Evolutionary conservation across 2,329 filamentous ascomycete genomes (phyloP).

Genomic region (Tolypocladium endophyticum): DNA sequence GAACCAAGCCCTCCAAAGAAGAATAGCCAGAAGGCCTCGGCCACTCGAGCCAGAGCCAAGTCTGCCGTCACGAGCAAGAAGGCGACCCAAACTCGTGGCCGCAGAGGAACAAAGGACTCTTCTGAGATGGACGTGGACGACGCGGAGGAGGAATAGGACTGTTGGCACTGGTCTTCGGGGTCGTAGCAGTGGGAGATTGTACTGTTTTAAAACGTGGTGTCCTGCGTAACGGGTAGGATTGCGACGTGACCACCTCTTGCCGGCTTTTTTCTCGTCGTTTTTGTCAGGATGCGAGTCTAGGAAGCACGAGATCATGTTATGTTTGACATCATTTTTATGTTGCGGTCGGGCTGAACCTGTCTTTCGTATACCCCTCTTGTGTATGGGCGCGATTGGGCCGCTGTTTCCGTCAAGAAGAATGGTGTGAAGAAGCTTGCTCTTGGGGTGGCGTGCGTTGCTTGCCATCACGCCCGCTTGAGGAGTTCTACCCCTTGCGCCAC

Average conservation of each 20-base stretch:
- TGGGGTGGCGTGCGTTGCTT: not conserved
- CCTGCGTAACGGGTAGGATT: not conserved
- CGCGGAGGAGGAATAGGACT: constrained; percentile 11
- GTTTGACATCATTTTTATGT: not conserved
- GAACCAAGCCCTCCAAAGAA: constrained; percentile 11
- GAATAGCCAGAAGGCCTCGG: constrained; percentile 12
- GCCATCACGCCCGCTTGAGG: not conserved
- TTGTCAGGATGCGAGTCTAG: not conserved
- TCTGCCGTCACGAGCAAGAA: constrained; percentile 13
- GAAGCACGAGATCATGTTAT: not conserved
- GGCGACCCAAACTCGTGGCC: constrained; percentile 15
- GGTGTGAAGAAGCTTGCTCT: not conserved
- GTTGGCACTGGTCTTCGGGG: not conserved
- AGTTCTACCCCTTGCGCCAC: not conserved
- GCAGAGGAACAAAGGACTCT: constrained; percentile 12
- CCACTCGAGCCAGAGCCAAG: constrained; percentile 12
- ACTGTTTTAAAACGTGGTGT: not conserved
- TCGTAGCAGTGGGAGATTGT: not conserved
- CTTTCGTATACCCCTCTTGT: not conserved
- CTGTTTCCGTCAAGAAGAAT: not conserved
- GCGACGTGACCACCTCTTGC: not conserved
- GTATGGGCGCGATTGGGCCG: not conserved
- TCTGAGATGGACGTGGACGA: constrained; percentile 26
- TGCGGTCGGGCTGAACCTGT: not conserved
- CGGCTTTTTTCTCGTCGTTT: not conserved